A percentile compares a stretch with the other conserved stretches of the same genome.
Conservation (phyloP, 1,284 basidiomycete genomes). For the Ceratobasidium sp. region DNA sequence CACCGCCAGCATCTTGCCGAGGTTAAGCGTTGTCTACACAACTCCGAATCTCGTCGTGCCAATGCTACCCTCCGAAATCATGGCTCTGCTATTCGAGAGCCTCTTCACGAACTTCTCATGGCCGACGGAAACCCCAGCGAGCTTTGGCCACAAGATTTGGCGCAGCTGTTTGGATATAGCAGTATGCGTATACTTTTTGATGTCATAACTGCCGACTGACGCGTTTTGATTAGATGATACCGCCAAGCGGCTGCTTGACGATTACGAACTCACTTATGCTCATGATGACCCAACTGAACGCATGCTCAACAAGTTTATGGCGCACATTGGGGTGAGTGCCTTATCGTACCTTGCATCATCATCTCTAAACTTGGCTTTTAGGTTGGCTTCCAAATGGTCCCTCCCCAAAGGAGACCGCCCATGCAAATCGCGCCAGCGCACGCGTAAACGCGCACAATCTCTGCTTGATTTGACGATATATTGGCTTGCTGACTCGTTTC, state of each 20-base stretch:
- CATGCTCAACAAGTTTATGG: conserved; percentile 65
- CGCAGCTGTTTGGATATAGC: conserved; percentile 62
- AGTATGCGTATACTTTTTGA: conserved; percentile 53
- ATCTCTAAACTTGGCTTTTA: background rate
- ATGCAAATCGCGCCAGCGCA: conserved; percentile 10
- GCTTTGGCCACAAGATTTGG: conserved; percentile 61
- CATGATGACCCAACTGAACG: conserved; percentile 54
- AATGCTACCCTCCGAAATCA: conserved; percentile 60
- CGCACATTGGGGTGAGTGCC: conserved; percentile 61
- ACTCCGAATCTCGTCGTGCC: conserved; percentile 64
- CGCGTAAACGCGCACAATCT: conserved; percentile 4
- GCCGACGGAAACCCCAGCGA: conserved; percentile 60
- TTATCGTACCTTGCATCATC: background rate
- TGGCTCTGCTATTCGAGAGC: conserved; percentile 52
- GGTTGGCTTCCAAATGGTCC: conserved; percentile 39
- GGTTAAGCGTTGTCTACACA: conserved; percentile 61
- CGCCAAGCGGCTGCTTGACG: conserved; percentile 46
- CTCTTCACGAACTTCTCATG: conserved; percentile 58
- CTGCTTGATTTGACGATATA: background rate
- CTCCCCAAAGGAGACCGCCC: conserved; percentile 29
- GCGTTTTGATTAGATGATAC: conserved; percentile 52
- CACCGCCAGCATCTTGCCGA: conserved; percentile 62
- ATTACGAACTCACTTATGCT: conserved; percentile 58
- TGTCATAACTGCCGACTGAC: background rate
- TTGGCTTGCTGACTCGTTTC: background rate